Evolutionary conservation across 1,284 basidiomycete genomes (phyloP).

Genomic region (Moesziomyces sp.): DNA sequence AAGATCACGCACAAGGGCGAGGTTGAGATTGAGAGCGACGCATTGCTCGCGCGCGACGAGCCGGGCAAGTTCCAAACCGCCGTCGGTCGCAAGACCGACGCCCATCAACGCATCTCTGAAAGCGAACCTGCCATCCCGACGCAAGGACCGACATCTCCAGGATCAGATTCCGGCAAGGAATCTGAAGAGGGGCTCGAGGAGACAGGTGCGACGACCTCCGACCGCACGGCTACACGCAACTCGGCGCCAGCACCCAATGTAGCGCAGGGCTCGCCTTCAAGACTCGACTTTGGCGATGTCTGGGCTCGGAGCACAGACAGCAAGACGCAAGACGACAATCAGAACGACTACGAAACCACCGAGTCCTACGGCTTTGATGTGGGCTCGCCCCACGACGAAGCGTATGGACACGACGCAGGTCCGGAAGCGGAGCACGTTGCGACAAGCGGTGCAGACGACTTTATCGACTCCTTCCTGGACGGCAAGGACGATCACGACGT

Average conservation of each 20-base stretch:
- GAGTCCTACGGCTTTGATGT: constrained; percentile 33
- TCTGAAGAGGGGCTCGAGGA: background rate
- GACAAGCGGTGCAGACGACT: constrained; percentile 45
- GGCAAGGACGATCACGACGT: constrained; percentile 12
- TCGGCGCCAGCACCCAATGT: constrained; percentile 25
- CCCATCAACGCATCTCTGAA: constrained; percentile 16
- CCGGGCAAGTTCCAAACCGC: constrained; percentile 19
- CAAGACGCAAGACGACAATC: constrained; percentile 3
- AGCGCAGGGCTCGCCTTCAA: constrained; percentile 14
- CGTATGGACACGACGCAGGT: constrained; percentile 4
- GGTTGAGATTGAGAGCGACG: constrained; percentile 64
- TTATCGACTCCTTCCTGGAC: constrained; percentile 60
- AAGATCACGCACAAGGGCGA: constrained; percentile 68
- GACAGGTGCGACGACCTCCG: background rate
- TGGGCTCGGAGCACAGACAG: constrained; percentile 14
- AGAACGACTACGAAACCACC: constrained; percentile 1
- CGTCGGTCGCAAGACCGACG: background rate
- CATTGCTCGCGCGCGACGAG: constrained; percentile 22
- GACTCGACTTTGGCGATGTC: constrained; percentile 34
- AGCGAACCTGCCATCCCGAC: constrained; percentile 23
- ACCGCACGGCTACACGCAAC: constrained; percentile 3
- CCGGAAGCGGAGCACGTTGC: constrained; percentile 3
- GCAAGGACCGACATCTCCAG: background rate
- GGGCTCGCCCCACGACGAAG: constrained; percentile 15
- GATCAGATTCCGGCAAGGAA: background rate